Conservation (phyloP, 2,329 filamentous ascomycete genomes). For the Colletotrichum cuscutae region DNA sequence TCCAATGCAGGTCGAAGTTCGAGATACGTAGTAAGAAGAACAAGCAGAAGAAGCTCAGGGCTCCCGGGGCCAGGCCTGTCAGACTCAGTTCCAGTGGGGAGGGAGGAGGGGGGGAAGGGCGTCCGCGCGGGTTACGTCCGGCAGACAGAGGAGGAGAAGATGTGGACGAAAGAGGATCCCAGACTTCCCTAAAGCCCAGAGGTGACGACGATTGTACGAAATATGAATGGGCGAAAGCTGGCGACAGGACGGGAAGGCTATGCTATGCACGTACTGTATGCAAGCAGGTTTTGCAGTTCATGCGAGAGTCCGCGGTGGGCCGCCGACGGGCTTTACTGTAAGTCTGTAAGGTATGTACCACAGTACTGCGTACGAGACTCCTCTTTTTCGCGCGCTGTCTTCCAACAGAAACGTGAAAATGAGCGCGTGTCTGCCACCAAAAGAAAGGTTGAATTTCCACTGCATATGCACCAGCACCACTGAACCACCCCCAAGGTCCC, state of each 20-base stretch:
- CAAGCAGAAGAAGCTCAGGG: neutral
- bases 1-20: conserved; percentile 10
- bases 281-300: conserved; percentile 36
- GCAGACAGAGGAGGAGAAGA: conserved; percentile 6
- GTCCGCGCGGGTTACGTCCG: conserved; percentile 29
- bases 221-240: conserved; percentile 24
- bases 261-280: conserved; percentile 27
- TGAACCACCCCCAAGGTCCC: neutral
- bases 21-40: neutral
- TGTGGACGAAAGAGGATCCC: neutral
- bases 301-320: conserved; percentile 31
- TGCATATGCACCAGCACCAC: neutral
- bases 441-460: neutral
- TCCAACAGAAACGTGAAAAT: neutral
- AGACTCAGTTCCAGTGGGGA: conserved; percentile 12
- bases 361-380: neutral
- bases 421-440: neutral
- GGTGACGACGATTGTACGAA: conserved; percentile 32
- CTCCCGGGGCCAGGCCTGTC: conserved; percentile 30
- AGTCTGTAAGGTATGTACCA: no score
- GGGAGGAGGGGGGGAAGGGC: neutral
- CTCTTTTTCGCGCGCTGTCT: conserved; percentile 1
- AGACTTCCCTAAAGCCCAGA: neutral
- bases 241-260: conserved; percentile 27
- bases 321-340: neutral